phyloP scores from a whole-genome alignment of 108 stramenopile genomes.

The Aureococcus anophagefferens region DNA sequence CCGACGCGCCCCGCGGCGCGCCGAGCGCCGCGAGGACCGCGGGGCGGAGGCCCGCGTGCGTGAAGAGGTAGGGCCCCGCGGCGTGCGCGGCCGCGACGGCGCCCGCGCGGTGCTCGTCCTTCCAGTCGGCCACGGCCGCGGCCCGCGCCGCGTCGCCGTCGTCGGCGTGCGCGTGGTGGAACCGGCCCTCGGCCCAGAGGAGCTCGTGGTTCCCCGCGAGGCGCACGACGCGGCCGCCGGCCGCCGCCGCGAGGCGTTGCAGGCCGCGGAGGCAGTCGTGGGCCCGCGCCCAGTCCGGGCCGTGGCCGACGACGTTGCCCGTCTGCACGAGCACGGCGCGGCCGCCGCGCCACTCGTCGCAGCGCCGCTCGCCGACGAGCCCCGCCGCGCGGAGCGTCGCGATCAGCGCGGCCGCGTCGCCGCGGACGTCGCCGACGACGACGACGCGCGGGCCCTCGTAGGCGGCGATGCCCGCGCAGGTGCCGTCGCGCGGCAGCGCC shows the following conservation, averaged over 20 bases:
- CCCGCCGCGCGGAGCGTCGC: neutral
- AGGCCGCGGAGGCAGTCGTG: neutral
- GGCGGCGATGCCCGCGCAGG: no score
- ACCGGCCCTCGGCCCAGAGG: slow-evolving; percentile 2
- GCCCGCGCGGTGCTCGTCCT: no score
- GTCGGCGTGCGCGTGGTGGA: slow-evolving; percentile 6
- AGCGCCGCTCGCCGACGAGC: neutral
- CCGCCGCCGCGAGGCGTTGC: neutral
- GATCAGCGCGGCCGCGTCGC: neutral
- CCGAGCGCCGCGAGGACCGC: neutral
- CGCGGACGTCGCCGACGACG: slow-evolving; percentile 9
- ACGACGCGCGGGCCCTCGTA: neutral
- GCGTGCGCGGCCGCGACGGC: no score
- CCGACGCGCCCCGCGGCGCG: no score
- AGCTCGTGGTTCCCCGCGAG: slow-evolving; percentile 18
- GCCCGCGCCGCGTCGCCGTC: neutral
- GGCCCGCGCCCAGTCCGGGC: neutral
- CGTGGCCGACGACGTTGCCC: slow-evolving; percentile 11
- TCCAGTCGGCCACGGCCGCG: neutral
- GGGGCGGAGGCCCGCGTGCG: neutral
- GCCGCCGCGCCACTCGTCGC: slow-evolving; percentile 1
- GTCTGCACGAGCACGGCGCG: slow-evolving; percentile 9
- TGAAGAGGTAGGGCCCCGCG: neutral
- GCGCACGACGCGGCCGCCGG: slow-evolving; percentile 10
- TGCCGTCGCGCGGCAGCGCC: no score